phyloP scores from a whole-genome alignment of 371 early-diverging fungal genomes.

The Apophysomyces variabilis region DNA sequence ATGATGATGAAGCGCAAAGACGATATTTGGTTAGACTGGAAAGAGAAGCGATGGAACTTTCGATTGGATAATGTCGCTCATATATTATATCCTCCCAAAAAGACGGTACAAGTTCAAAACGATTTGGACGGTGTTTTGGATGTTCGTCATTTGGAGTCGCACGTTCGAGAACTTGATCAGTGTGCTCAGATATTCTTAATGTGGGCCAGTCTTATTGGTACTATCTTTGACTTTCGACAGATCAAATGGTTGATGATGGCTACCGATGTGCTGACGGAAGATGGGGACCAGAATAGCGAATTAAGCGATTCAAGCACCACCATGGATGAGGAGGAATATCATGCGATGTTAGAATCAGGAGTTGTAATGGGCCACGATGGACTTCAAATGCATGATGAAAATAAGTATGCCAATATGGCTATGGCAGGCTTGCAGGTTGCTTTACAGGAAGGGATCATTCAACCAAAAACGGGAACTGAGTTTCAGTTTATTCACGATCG shows the following conservation, averaged over 20 bases:
- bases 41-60: constrained; percentile 47
- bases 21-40: constrained; percentile 54
- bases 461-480: constrained; percentile 37
- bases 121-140: constrained; percentile 29
- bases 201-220: constrained; percentile 52
- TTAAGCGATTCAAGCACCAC: constrained; percentile 19
- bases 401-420: constrained; percentile 22
- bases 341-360: constrained; percentile 5
- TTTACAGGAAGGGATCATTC: constrained; percentile 45
- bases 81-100: constrained; percentile 22
- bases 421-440: constrained; percentile 43
- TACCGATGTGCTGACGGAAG: constrained; percentile 22
- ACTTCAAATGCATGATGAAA: constrained; percentile 14
- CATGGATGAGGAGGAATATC: neutral
- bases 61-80: constrained; percentile 39
- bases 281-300: constrained; percentile 19
- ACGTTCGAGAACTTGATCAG: constrained; percentile 39
- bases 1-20: constrained; percentile 46
- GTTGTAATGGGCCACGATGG: constrained; percentile 1
- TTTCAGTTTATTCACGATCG: constrained; percentile 50
- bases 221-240: constrained; percentile 39
- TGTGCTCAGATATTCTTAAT: constrained; percentile 37
- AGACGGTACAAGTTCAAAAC: neutral
- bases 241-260: constrained; percentile 46
- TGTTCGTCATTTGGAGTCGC: constrained; percentile 40